Percentiles rank a stretch among this genome's conserved stretches.
Evolutionary conservation across 2,329 filamentous ascomycete species (phyloP).

Genomic region (Cyphellophora attinorum): DNA sequence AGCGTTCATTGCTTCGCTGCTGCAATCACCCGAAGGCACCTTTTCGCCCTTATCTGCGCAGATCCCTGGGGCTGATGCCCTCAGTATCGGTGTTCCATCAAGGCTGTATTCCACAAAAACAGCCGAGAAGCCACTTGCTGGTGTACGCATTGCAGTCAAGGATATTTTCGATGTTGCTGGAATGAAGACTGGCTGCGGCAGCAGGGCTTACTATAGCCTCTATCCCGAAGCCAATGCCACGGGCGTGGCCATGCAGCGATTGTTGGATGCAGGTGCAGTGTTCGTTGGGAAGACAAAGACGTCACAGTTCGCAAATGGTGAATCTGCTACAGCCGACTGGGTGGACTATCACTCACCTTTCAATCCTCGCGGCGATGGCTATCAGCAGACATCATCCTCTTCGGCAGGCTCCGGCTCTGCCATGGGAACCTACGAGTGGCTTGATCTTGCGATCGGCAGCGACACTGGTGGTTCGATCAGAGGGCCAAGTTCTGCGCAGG

Average conservation of each 20-base stretch:
- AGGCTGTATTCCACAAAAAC: constrained; percentile 49
- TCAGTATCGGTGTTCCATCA: constrained; percentile 47
- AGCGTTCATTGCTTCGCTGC: constrained; percentile 4
- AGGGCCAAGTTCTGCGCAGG: constrained; percentile 34
- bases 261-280: constrained; percentile 49
- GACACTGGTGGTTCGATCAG: constrained; percentile 27
- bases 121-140: constrained; percentile 46
- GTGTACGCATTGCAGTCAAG: constrained; percentile 53
- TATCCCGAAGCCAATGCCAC: constrained; percentile 38
- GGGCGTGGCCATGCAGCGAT: constrained; percentile 40
- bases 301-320: constrained; percentile 24
- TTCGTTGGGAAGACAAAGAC: constrained; percentile 28
- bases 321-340: constrained; percentile 17
- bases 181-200: constrained; percentile 47
- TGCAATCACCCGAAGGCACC: constrained; percentile 22
- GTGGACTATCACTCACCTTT: constrained; percentile 30
- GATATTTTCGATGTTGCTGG: constrained; percentile 53
- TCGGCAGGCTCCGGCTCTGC: constrained; percentile 9
- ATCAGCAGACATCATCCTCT: constrained; percentile 4
- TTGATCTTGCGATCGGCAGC: constrained; percentile 21
- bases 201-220: constrained; percentile 47
- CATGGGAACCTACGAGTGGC: constrained; percentile 29
- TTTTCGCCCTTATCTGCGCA: constrained; percentile 37
- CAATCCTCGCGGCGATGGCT: constrained; percentile 37
- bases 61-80: constrained; percentile 29